Percentiles rank a stretch among this genome's conserved stretches.
phyloP scores from a whole-genome alignment of 2,329 filamentous ascomycete species.

The Penicillium nordicum region DNA sequence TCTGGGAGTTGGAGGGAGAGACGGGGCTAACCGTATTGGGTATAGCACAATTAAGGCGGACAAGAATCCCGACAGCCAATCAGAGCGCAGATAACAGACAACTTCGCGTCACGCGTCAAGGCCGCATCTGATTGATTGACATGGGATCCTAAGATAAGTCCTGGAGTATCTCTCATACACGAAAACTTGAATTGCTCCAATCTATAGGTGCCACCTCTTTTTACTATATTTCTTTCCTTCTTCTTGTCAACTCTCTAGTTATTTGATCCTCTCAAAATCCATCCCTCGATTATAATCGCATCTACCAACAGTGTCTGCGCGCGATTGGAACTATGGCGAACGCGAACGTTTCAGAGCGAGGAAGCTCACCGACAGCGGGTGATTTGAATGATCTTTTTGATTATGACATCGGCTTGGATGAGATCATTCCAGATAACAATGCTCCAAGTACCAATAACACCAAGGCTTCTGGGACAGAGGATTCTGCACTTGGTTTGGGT shows the following conservation, averaged over 20 bases:
- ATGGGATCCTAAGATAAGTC: neutral
- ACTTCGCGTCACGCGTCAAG: slow-evolving; percentile 15
- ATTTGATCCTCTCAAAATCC: neutral
- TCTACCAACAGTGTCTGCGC: neutral
- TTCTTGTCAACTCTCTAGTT: neutral
- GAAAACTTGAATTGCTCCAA: neutral
- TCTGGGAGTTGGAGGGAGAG: slow-evolving; percentile 29
- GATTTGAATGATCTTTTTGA: slow-evolving; percentile 69
- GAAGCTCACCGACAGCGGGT: slow-evolving; percentile 33
- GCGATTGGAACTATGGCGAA: neutral
- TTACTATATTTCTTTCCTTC: neutral
- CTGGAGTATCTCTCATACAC: neutral
- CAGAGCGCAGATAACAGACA: slow-evolving; percentile 8
- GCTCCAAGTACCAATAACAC: slow-evolving; percentile 15
- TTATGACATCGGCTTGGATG: slow-evolving; percentile 62
- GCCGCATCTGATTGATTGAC: slow-evolving; percentile 14
- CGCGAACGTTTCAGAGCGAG: slow-evolving; percentile 9
- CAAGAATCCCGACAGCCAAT: slow-evolving; percentile 15
- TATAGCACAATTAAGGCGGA: slow-evolving; percentile 14
- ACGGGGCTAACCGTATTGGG: slow-evolving; percentile 21
- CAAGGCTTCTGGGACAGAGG: slow-evolving; percentile 21
- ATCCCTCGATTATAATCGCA: neutral
- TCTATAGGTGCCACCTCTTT: neutral
- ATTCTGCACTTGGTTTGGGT: slow-evolving; percentile 61
- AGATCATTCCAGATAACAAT: slow-evolving; percentile 44